Percentiles rank a stretch among this genome's conserved stretches.
Conservation (phyloP, 768 basidiomycete species). For the Lyophyllum atratum region DNA sequence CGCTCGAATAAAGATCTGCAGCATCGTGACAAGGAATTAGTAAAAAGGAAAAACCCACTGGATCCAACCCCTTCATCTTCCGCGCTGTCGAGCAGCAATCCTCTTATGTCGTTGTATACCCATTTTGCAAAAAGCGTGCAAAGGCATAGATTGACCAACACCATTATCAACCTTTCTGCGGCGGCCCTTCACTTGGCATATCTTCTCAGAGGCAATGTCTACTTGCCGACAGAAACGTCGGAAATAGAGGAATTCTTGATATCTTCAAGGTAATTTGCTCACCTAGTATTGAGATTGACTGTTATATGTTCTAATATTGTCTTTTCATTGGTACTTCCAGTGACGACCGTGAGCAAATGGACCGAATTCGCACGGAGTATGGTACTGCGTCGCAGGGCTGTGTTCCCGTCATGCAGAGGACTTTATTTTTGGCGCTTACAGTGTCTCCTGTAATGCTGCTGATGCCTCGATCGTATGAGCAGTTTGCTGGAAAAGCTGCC, state of each 20-base stretch:
- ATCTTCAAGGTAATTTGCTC: background rate
- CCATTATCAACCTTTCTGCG: background rate
- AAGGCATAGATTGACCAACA: background rate
- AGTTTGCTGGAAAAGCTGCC: background rate
- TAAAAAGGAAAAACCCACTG: background rate
- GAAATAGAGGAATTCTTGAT: background rate
- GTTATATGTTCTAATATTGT: background rate
- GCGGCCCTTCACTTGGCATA: background rate
- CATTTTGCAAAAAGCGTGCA: background rate
- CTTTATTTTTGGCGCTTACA: background rate
- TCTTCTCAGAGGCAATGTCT: background rate
- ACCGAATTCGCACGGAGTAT: background rate
- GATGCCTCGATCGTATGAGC: background rate
- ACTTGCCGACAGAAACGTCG: background rate
- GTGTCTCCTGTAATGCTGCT: background rate
- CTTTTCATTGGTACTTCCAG: background rate
- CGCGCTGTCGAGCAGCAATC: background rate
- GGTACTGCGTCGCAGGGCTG: background rate
- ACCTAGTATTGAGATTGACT: background rate
- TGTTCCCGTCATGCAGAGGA: background rate
- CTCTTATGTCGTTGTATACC: background rate
- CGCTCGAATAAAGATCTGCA: background rate
- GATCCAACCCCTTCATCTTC: background rate
- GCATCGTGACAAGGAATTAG: background rate
- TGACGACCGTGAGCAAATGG: background rate